These are phyloP conservation scores for Hordeum pubiflorum DNA, from an alignment of 202 grass and related monocot genomes.

Conservation along the genomic window DNA sequence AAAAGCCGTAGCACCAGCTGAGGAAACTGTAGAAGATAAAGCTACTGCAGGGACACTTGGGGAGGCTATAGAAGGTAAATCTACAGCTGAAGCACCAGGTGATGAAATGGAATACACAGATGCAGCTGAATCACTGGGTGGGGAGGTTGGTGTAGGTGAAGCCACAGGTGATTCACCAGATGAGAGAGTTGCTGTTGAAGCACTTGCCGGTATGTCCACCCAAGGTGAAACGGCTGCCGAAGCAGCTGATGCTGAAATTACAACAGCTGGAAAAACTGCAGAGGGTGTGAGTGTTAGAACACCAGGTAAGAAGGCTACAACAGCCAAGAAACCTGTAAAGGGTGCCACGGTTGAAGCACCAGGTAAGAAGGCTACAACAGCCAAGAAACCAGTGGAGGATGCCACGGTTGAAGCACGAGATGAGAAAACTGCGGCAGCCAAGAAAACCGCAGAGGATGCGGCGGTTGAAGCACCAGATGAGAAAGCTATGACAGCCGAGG, in stretches of 20 bases:
- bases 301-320: not conserved
- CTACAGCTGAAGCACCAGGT: constrained; percentile 4
- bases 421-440: not conserved
- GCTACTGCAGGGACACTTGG: not conserved
- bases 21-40: constrained; percentile 17
- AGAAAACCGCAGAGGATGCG: not conserved
- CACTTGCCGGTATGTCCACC: not conserved
- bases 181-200: not conserved
- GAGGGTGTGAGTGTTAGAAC: not conserved
- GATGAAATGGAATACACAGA: constrained; percentile 6
- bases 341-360: not conserved
- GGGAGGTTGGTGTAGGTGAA: not conserved
- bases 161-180: not conserved
- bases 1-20: constrained; percentile 2
- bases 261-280: not conserved
- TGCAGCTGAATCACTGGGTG: not conserved
- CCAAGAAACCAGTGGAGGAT: not conserved
- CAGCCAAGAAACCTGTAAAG: not conserved
- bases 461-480: not conserved
- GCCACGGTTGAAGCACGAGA: not conserved
- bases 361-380: not conserved
- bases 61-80: constrained; percentile 1
- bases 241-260: not conserved
- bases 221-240: not conserved
- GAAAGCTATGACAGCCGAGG: not conserved